A percentile compares a stretch with the other conserved stretches of the same genome.
These are phyloP conservation scores for Logfia minima DNA, from an alignment of 129 eudicot genomes.

Conservation along the genomic window DNA sequence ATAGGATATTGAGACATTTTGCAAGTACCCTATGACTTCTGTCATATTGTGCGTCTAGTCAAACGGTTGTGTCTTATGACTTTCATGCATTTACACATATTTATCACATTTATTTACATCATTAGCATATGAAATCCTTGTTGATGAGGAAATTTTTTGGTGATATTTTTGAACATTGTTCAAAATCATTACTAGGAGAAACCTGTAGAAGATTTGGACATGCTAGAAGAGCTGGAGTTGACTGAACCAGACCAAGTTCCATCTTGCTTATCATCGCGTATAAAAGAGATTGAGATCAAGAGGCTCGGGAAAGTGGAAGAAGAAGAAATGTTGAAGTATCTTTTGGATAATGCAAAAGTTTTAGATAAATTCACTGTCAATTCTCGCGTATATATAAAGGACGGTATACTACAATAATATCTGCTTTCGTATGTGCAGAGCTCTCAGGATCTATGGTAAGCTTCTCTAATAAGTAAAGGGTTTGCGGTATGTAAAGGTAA, in stretches of 20 bases:
- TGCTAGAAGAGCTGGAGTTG: slow-evolving; percentile 28
- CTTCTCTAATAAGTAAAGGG: not conserved
- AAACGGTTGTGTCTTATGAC: not conserved
- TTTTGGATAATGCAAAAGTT: slow-evolving; percentile 27
- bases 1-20: not conserved
- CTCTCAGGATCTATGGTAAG: not conserved
- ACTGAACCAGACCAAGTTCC: slow-evolving; percentile 16
- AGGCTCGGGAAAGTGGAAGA: slow-evolving; percentile 32
- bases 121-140: not conserved
- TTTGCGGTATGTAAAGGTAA: not conserved
- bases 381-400: slow-evolving; percentile 34
- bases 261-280: slow-evolving; percentile 12
- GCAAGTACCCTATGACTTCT: not conserved
- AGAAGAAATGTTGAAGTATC: slow-evolving; percentile 36
- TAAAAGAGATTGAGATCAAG: slow-evolving; percentile 27
- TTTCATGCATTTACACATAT: not conserved
- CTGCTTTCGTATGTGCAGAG: not conserved
- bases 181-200: slow-evolving; percentile 11
- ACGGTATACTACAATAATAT: slow-evolving; percentile 29
- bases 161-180: not conserved
- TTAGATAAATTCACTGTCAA: slow-evolving; percentile 31
- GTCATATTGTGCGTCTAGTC: not conserved
- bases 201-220: slow-evolving; percentile 23
- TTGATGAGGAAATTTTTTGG: not conserved
- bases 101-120: not conserved